A percentile compares a stretch with the other conserved stretches of the same genome.
Evolutionary conservation across 805 yeast genomes (phyloP).

Genomic region (Grigorovia humatica): DNA sequence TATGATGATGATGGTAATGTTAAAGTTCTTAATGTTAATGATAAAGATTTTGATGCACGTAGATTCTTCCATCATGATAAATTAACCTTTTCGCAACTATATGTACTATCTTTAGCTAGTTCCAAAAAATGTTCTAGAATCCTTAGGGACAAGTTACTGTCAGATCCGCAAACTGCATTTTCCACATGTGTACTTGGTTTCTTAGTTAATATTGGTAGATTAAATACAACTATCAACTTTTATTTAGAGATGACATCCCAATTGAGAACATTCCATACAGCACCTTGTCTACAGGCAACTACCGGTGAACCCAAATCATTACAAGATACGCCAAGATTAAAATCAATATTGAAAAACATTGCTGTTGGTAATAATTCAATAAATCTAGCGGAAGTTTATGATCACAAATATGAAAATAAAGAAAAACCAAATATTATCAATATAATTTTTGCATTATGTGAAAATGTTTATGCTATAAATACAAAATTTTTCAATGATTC

Average conservation of each 20-base stretch:
- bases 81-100: conserved; percentile 74
- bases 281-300: conserved; percentile 68
- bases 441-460: conserved; percentile 62
- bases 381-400: conserved; percentile 30
- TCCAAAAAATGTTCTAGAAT: conserved; percentile 77
- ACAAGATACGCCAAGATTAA: conserved; percentile 91
- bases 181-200: conserved; percentile 75
- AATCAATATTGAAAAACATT: conserved; percentile 61
- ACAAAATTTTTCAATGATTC: conserved; percentile 18
- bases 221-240: conserved; percentile 91
- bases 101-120: conserved; percentile 70
- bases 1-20: conserved; percentile 24
- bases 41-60: conserved; percentile 30
- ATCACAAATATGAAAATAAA: conserved; percentile 20
- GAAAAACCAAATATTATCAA: conserved; percentile 51
- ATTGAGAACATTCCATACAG: conserved; percentile 84
- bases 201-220: conserved; percentile 81
- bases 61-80: conserved; percentile 32
- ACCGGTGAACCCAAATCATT: conserved; percentile 53
- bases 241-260: conserved; percentile 94
- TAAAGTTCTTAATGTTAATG: conserved; percentile 23
- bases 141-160: conserved; percentile 62
- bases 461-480: conserved; percentile 46
- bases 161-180: conserved; percentile 51
- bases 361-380: conserved; percentile 23